Conservation (phyloP, 2,329 filamentous ascomycete genomes). For the Paramyrothecium roridum region DNA sequence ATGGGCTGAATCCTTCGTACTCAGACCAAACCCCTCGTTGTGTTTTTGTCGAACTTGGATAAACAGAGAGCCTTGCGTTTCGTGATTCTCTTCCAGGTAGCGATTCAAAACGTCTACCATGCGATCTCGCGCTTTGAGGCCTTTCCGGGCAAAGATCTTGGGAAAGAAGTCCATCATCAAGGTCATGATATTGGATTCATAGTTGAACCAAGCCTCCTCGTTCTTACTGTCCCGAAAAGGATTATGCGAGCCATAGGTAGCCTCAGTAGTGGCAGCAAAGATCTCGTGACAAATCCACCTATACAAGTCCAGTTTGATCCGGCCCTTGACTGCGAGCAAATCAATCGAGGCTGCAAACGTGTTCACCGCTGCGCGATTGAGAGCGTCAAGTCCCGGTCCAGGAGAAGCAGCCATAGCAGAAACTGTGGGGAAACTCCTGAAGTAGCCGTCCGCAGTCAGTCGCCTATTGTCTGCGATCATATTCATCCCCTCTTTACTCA, state of each 20-base stretch:
- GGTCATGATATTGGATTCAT: background rate
- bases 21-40: background rate
- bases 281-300: conserved; percentile 1
- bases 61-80: background rate
- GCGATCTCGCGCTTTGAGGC: background rate
- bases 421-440: background rate
- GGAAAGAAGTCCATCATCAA: conserved; percentile 1
- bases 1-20: background rate
- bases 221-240: background rate
- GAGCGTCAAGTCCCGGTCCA: background rate
- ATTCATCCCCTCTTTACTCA: background rate
- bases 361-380: background rate
- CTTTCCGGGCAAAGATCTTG: background rate
- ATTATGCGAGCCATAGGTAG: background rate
- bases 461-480: background rate
- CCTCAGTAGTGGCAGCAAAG: background rate
- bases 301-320: background rate
- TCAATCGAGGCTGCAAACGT: background rate
- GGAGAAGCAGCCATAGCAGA: background rate
- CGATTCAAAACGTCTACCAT: background rate
- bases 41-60: background rate
- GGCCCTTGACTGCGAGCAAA: background rate
- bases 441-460: background rate
- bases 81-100: background rate
- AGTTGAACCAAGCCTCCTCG: background rate